These are phyloP conservation scores for Ilyonectria mors-panacis DNA, from an alignment of 2,329 filamentous ascomycete species.

Conservation along the genomic window DNA sequence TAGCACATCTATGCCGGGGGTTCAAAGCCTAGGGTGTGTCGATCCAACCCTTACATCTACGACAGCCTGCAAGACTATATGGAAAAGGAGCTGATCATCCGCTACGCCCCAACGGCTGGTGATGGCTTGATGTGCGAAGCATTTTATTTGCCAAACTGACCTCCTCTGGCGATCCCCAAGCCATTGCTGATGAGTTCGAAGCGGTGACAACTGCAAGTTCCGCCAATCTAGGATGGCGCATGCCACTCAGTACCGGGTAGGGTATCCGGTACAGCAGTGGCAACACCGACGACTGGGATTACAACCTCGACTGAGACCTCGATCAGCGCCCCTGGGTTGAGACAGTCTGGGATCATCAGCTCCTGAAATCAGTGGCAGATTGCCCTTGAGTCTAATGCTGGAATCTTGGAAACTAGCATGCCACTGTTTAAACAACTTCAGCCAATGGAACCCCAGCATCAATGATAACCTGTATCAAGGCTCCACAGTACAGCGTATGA, in stretches of 20 bases:
- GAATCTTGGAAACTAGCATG: conserved; percentile 7
- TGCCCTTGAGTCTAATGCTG: conserved; percentile 4
- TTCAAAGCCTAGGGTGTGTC: conserved; percentile 3
- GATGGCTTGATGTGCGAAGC: background rate
- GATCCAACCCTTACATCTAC: conserved; percentile 19
- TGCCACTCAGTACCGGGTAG: background rate
- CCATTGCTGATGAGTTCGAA: background rate
- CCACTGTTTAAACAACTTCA: background rate
- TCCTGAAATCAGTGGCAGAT: conserved; percentile 5
- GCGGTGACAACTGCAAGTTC: conserved; percentile 3
- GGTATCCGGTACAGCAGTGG: background rate
- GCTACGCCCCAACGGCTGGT: conserved; percentile 1
- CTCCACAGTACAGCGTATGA: background rate
- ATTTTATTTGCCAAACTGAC: background rate
- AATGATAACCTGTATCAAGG: conserved; percentile 6
- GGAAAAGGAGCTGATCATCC: conserved; percentile 13
- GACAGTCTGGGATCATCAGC: conserved; percentile 1
- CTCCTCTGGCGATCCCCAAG: background rate
- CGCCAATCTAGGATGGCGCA: conserved; percentile 1
- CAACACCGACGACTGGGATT: conserved; percentile 25
- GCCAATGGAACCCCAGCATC: conserved; percentile 5
- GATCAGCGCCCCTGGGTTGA: conserved; percentile 16
- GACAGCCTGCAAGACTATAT: background rate
- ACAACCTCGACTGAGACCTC: conserved; percentile 13
- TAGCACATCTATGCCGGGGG: background rate